Evolutionary conservation across 805 yeast species (phyloP).

Genomic region (Teunomyces aglyptinius): DNA sequence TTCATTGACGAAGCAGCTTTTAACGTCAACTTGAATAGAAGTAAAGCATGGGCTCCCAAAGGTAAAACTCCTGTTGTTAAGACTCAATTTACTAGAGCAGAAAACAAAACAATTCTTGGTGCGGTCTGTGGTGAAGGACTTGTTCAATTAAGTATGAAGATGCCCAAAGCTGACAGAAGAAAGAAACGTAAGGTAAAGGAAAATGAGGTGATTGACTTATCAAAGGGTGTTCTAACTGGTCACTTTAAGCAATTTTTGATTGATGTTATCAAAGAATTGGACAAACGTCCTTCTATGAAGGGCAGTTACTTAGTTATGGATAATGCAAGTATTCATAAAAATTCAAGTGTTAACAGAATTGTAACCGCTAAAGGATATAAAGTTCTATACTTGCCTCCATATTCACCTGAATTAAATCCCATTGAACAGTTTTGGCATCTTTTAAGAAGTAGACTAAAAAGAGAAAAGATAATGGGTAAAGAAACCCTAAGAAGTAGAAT

Average conservation of each 20-base stretch:
- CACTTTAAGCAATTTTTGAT: neutral
- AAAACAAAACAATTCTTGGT: neutral
- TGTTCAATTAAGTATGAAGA: neutral
- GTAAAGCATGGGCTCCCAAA: neutral
- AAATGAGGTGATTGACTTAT: neutral
- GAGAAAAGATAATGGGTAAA: no score
- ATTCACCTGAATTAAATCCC: no score
- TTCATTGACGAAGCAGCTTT: neutral
- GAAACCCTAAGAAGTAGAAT: no score
- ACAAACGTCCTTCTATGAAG: neutral
- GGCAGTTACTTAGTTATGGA: slow-evolving; percentile 10
- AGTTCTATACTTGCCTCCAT: slow-evolving; percentile 7
- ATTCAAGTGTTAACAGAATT: slow-evolving; percentile 10
- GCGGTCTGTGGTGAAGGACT: neutral
- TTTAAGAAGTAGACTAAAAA: no score
- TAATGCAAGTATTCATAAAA: slow-evolving; percentile 11
- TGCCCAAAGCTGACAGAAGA: neutral
- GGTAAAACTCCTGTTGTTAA: neutral
- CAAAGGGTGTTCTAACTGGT: neutral
- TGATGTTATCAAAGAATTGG: neutral
- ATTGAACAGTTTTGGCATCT: no score
- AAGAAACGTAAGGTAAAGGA: neutral
- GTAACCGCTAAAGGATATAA: slow-evolving; percentile 10
- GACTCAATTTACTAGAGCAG: neutral
- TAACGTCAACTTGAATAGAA: neutral